A percentile compares a stretch with the other conserved stretches of the same genome.
phyloP scores from a whole-genome alignment of 139 green algal genomes.

The Volvox reticuliferus region DNA sequence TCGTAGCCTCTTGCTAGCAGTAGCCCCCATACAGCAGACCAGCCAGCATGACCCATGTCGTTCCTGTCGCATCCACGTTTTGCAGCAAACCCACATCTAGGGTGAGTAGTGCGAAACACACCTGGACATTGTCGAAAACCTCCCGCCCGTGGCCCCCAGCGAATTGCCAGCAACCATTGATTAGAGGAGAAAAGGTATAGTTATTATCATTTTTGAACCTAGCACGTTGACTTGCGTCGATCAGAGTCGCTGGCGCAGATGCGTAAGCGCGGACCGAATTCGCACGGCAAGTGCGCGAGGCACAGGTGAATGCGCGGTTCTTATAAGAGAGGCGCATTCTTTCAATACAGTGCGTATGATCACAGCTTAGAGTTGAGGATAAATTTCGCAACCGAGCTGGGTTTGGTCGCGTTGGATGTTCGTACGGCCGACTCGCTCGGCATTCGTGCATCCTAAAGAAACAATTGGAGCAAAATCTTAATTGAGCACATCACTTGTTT shows the following conservation, averaged over 20 bases:
- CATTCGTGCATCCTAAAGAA: no score
- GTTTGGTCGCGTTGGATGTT: no score
- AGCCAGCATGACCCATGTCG: no score
- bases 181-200: conserved; percentile 48
- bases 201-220: conserved; percentile 9
- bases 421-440: no score
- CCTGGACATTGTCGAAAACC: conserved; percentile 61
- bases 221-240: background rate
- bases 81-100: no score
- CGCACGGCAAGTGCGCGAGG: background rate
- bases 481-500: no score
- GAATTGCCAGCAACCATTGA: conserved; percentile 80
- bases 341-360: background rate
- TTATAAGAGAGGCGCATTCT: background rate
- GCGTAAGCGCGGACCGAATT: background rate
- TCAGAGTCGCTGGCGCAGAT: background rate
- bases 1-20: no score
- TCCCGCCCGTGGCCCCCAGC: conserved; percentile 73
- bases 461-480: no score
- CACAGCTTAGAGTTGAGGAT: no score
- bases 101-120: background rate
- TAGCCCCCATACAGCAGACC: no score
- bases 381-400: no score
- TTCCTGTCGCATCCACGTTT: no score
- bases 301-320: background rate